A percentile compares a stretch with the other conserved stretches of the same genome.
Evolutionary conservation across 1,284 basidiomycete genomes (phyloP).

Genomic region (Xerocomus amazonicus): DNA sequence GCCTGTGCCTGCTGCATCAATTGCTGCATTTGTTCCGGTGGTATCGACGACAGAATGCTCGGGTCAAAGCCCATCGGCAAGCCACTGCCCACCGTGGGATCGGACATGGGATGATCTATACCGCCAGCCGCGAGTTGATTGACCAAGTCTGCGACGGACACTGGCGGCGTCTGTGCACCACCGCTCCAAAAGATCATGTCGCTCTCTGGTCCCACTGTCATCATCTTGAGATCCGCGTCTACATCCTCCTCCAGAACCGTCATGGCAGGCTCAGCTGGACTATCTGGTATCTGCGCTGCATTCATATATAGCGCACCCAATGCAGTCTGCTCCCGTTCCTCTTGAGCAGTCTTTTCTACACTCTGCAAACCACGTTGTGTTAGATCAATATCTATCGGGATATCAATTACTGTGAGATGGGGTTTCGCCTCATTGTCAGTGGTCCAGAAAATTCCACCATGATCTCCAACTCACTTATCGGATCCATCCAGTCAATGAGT

Average conservation of each 20-base stretch:
- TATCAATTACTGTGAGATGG: slow-evolving; percentile 50
- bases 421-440: no score
- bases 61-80: slow-evolving; percentile 32
- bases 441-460: not conserved
- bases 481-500: slow-evolving; percentile 77
- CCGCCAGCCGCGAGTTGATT: slow-evolving; percentile 55
- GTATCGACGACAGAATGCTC: slow-evolving; percentile 39
- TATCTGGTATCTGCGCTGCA: slow-evolving; percentile 65
- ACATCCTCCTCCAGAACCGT: slow-evolving; percentile 64
- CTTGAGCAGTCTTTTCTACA: slow-evolving; percentile 62
- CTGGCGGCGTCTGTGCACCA: slow-evolving; percentile 32
- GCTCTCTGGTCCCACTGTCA: slow-evolving; percentile 66
- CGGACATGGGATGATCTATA: slow-evolving; percentile 28
- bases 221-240: slow-evolving; percentile 56
- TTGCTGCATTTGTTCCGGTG: slow-evolving; percentile 59
- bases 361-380: slow-evolving; percentile 59
- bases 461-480: slow-evolving; percentile 50
- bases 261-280: slow-evolving; percentile 64
- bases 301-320: slow-evolving; percentile 70
- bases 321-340: slow-evolving; percentile 72
- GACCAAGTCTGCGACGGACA: slow-evolving; percentile 65
- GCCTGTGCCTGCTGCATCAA: slow-evolving; percentile 54
- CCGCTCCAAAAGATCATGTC: slow-evolving; percentile 63
- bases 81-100: slow-evolving; percentile 1
- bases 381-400: slow-evolving; percentile 53